Evolutionary conservation across 2,329 filamentous ascomycete species (phyloP), one percentile per base, ranked within the genome.

Genomic region (Cryphonectria nitschkei): DNA sequence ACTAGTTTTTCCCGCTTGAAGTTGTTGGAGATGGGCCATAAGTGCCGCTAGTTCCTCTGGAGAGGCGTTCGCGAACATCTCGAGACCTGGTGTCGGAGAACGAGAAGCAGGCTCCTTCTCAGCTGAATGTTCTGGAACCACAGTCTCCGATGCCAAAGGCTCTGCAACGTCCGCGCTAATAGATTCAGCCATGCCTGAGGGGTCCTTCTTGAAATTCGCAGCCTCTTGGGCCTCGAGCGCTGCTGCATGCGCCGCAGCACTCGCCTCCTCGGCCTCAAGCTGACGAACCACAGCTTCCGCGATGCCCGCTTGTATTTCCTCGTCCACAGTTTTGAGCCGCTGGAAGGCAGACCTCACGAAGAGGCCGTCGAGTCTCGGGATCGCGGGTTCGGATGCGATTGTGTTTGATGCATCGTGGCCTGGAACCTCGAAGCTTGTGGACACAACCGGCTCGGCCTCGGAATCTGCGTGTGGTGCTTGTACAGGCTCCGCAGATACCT

Each of bases 261-360:
- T 39, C 16, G 50, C 65, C 54, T 70, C 71, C 9, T 65, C 62
- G 34, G 56, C 71, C 58, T 71, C 69, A 16, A 73, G 70, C 41
- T 71, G 71, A 9, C 66, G 69, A 16, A 56, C 60, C 37, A 78
- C 72, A 7, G 77, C 74, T 14, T 69, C 73, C 9, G 77, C 68
- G 67, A 77, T 74, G 9, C 75, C 76, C 26, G 56, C 65, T 69
- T 78, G 76, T 65, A 76, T 75, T 73, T 73, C 71, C 60, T 67
- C 71, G 22, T 70, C 67, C 26, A 58, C 63, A 11, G 50, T 39
- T 52, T 61, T 69, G 66, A 73, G 63, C 32, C 62, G 67, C 14
- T 69, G 69, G 52, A 73, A 71, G 19, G 69, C 66, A 19, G 71
- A 69, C 67, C 65, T 71, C 29, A 73, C 52, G 14, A 62, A 62